Conservation (phyloP, 2,329 filamentous ascomycete species). For the Neophaeococcomyces mojaviensis region DNA sequence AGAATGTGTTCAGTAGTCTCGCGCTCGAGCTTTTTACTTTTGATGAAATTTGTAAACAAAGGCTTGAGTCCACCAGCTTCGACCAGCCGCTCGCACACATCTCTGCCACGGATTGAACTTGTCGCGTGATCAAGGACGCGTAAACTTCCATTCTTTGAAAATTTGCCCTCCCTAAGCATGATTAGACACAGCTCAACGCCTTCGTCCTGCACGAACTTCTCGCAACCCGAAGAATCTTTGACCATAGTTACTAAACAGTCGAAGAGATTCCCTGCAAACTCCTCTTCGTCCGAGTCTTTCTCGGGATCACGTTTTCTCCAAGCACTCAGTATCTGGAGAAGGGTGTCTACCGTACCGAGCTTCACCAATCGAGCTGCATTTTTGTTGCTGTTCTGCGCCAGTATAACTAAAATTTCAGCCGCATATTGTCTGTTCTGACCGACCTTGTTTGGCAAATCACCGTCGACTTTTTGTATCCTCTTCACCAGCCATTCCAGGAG, state of each 20-base stretch:
- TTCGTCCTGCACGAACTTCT: constrained; percentile 78
- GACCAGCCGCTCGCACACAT: constrained; percentile 68
- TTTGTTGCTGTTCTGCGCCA: constrained; percentile 54
- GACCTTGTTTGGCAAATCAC: constrained; percentile 40
- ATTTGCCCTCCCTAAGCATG: constrained; percentile 83
- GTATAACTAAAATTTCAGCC: constrained; percentile 81
- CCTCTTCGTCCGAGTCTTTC: constrained; percentile 81
- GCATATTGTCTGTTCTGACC: constrained; percentile 93
- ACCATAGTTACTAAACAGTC: constrained; percentile 75
- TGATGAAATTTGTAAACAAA: constrained; percentile 59
- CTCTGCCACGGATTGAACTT: constrained; percentile 48
- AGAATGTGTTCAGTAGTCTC: constrained; percentile 70
- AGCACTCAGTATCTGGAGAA: constrained; percentile 74
- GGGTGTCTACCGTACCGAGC: constrained; percentile 65
- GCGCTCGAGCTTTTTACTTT: constrained; percentile 44
- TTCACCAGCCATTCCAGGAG: constrained; percentile 71
- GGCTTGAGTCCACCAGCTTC: constrained; percentile 79
- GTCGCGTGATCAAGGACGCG: constrained; percentile 78
- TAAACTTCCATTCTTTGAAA: constrained; percentile 69
- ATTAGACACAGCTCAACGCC: constrained; percentile 86
- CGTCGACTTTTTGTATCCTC: constrained; percentile 64
- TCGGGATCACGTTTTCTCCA: constrained; percentile 78
- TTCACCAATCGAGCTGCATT: constrained; percentile 46
- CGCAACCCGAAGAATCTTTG: constrained; percentile 67
- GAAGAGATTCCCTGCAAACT: constrained; percentile 91